Conservation (phyloP, 306 rosid species). For the Prunus armeniaca region DNA sequence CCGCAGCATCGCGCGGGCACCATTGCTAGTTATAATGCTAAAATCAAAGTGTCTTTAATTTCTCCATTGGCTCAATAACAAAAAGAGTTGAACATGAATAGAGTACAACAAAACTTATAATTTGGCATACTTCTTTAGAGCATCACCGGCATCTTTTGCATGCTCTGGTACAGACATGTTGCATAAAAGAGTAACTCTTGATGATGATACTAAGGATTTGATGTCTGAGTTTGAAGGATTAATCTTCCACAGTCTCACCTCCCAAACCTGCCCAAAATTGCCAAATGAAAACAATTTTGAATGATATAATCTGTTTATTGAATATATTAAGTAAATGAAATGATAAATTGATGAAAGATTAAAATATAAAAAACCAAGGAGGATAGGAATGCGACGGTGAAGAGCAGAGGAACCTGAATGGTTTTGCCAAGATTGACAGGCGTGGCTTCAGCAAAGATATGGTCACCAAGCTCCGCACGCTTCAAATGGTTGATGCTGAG, state of each 20-base stretch:
- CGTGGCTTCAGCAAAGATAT: conserved; percentile 60
- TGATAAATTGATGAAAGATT: background rate
- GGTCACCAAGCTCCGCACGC: conserved; percentile 65
- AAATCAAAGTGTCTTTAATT: background rate
- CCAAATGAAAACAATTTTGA: background rate
- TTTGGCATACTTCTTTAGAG: conserved; percentile 45
- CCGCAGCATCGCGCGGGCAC: too few species aligned
- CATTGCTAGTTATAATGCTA: background rate
- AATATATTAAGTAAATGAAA: background rate
- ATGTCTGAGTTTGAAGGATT: conserved; percentile 51
- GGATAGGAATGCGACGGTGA: too few species aligned
- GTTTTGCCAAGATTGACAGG: conserved; percentile 68
- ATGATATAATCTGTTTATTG: background rate
- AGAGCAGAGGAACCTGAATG: conserved; percentile 49
- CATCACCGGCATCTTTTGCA: conserved; percentile 45
- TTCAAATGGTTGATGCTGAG: conserved; percentile 83
- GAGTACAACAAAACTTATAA: background rate
- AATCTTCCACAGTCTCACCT: conserved; percentile 62
- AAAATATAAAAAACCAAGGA: background rate
- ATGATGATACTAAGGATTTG: conserved; percentile 52
- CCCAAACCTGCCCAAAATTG: conserved; percentile 61
- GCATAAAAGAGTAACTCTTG: conserved; percentile 69
- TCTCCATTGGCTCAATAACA: background rate
- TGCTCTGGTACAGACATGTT: conserved; percentile 72
- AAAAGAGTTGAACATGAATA: background rate